These are phyloP conservation scores for Termitomyces sp. DNA, from an alignment of 768 basidiomycete genomes.

Conservation along the genomic window DNA sequence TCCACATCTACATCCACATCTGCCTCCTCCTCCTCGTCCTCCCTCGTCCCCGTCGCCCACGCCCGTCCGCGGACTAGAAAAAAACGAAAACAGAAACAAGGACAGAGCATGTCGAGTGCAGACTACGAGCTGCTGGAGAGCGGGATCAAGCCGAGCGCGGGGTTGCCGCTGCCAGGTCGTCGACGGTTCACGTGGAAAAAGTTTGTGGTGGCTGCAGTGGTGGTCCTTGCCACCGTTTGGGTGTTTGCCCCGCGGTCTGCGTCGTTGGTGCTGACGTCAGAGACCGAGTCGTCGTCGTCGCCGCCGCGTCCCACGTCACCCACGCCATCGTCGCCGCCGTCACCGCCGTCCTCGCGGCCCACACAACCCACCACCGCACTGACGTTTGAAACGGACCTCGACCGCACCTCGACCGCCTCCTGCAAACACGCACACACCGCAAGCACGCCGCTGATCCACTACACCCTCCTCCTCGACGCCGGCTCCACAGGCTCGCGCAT, in stretches of 20 bases:
- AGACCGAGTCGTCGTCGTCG: neutral
- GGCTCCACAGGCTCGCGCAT: constrained; percentile 97
- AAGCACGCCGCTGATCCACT: constrained; percentile 67
- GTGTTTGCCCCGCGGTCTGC: neutral
- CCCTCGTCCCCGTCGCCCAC: neutral
- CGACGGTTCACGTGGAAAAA: neutral
- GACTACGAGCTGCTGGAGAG: neutral
- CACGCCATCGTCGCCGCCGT: too few relatives aligned
- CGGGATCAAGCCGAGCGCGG: neutral
- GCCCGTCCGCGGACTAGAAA: too few relatives aligned
- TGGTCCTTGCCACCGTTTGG: neutral
- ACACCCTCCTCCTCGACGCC: constrained; percentile 96
- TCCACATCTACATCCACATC: too few relatives aligned
- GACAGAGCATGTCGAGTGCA: neutral
- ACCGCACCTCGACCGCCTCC: neutral
- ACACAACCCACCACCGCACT: neutral
- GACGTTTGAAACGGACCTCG: neutral
- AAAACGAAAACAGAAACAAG: neutral
- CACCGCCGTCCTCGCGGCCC: too few relatives aligned
- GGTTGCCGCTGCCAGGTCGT: neutral
- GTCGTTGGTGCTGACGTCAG: neutral
- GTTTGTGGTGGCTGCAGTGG: neutral
- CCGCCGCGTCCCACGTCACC: too few relatives aligned
- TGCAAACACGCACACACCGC: constrained; percentile 56
- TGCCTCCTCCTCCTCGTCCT: neutral